Evolutionary conservation across 148 eudicot species (phyloP), one percentile per base, ranked within the genome.

Genomic region (Tetragonia tetragonoides): DNA sequence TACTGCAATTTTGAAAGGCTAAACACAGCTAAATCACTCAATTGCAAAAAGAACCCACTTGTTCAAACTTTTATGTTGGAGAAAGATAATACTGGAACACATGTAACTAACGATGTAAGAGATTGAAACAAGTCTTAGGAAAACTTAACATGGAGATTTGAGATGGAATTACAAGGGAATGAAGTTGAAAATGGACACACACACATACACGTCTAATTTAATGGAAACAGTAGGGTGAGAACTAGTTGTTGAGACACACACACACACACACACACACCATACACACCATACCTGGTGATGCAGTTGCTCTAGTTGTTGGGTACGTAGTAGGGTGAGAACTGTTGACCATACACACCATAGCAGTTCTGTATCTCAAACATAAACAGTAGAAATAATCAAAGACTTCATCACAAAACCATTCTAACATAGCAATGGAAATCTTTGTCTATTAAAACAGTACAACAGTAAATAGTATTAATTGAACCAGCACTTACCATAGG

Each of bases 41-140:
- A 51, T 38, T 24, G 56, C 16, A 18, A 73, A 49, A 56, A 61
- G 11, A 77, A 78, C 97, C 80, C 81, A 93, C 99, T 83, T 96
- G 99, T 80, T 96, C 99, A 83, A 96, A 96, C 83, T 90, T 93
- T 79, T 85, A 89, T 62, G 92, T 96, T 77, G 99, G 98, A 76
- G 93, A 90, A 77, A 88, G 87, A 76, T 80, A 96, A 79, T 96
- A 91, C 3, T 87, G 78, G 46, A 95, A 85, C 65, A 87, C 95
- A 80, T 84, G n/a, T n/a, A n/a, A n/a, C n/a, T n/a, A n/a, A n/a
- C n/a, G n/a, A n/a, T n/a, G n/a, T n/a, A n/a, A n/a, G n/a, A n/a
- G n/a, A n/a, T n/a, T n/a, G n/a, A n/a, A n/a, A n/a, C n/a, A n/a
- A n/a, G n/a, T n/a, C n/a, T n/a, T n/a, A n/a, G n/a, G n/a, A n/a